Evolutionary conservation across 1,139 yeast species (phyloP).

Genomic region (Scheffersomyces segobiensis): DNA sequence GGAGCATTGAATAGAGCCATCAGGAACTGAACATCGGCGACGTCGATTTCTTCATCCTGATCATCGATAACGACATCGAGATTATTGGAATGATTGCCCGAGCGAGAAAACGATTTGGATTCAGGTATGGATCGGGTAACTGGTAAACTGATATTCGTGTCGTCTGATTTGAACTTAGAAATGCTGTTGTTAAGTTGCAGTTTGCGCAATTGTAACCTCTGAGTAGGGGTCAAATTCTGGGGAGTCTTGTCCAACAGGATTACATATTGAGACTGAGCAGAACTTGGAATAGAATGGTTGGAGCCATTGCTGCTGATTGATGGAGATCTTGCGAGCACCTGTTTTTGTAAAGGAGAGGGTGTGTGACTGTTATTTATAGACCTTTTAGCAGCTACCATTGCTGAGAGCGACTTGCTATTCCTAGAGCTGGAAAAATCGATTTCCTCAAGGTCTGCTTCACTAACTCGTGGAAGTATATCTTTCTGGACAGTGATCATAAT

Average conservation of each 20-base stretch:
- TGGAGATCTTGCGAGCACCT: slow-evolving; percentile 17
- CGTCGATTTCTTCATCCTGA: slow-evolving; percentile 56
- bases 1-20: slow-evolving; percentile 54
- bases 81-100: background rate
- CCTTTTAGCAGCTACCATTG: background rate
- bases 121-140: background rate
- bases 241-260: slow-evolving; percentile 29
- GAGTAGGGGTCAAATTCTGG: slow-evolving; percentile 38
- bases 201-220: slow-evolving; percentile 36
- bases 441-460: slow-evolving; percentile 1
- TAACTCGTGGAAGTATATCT: background rate
- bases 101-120: background rate
- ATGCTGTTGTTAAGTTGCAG: slow-evolving; percentile 25
- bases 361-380: slow-evolving; percentile 4
- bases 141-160: slow-evolving; percentile 4
- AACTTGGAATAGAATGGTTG: slow-evolving; percentile 4
- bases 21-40: slow-evolving; percentile 33
- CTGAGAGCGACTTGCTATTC: background rate
- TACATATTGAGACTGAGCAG: slow-evolving; percentile 16
- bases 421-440: background rate
- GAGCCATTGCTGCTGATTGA: slow-evolving; percentile 17
- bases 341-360: slow-evolving; percentile 21
- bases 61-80: slow-evolving; percentile 14
- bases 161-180: slow-evolving; percentile 19
- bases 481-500: background rate